These are phyloP conservation scores for Cardamine resedifolia DNA, from an alignment of 345 rosid species.

Conservation along the genomic window DNA sequence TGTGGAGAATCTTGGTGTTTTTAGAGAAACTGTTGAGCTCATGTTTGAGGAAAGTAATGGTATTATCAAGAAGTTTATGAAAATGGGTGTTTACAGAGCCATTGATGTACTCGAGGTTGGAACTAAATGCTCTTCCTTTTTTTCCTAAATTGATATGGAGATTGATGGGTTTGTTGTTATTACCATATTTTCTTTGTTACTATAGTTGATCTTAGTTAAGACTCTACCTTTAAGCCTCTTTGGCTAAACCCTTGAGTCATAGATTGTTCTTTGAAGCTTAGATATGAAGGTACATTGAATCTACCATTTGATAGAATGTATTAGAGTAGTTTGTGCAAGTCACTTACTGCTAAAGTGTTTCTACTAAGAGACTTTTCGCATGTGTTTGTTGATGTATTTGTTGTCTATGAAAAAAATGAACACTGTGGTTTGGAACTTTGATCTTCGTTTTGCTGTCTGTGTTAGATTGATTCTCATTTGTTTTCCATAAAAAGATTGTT, in stretches of 20 bases:
- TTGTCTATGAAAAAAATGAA: neutral
- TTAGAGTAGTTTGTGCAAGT: neutral
- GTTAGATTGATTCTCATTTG: conserved; percentile 1
- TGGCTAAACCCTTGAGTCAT: neutral
- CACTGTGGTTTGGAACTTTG: neutral
- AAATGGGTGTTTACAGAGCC: conserved; percentile 68
- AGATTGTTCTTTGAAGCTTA: neutral
- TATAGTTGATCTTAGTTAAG: conserved; percentile 3
- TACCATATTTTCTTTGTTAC: neutral
- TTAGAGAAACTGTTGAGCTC: conserved; percentile 74
- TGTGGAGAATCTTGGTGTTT: conserved; percentile 78
- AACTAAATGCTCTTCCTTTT: conserved; percentile 1
- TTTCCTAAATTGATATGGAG: neutral
- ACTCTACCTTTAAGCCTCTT: neutral
- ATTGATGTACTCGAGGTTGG: conserved; percentile 86
- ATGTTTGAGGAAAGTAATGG: conserved; percentile 70
- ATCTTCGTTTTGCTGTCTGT: neutral
- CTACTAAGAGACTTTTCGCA: neutral
- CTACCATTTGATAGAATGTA: neutral
- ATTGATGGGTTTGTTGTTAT: conserved; percentile 7
- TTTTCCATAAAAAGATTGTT: neutral
- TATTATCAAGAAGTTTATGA: conserved; percentile 53
- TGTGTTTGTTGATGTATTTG: neutral
- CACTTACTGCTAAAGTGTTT: neutral
- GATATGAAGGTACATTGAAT: neutral